Conservation (phyloP, 495 filamentous ascomycete species). For the Xylaria scruposa region DNA sequence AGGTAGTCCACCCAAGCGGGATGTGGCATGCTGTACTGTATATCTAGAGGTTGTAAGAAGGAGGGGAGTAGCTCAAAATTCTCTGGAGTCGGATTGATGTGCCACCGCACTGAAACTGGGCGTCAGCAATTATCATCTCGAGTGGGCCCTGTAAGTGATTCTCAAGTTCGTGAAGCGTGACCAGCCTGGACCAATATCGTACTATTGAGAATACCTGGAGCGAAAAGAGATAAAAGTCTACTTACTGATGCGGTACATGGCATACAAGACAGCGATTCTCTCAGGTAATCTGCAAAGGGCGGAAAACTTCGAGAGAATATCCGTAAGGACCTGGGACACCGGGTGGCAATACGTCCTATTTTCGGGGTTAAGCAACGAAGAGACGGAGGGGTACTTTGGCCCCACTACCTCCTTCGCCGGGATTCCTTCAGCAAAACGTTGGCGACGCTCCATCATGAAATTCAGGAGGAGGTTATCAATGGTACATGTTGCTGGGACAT, state of each 20-base stretch:
- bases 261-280: slow-evolving; percentile 76
- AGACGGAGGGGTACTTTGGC: slow-evolving; percentile 76
- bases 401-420: slow-evolving; percentile 67
- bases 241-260: slow-evolving; percentile 75
- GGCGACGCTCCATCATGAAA: slow-evolving; percentile 72
- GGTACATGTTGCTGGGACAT: slow-evolving; percentile 69
- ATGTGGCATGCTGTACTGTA: slow-evolving; percentile 68
- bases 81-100: slow-evolving; percentile 72
- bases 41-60: slow-evolving; percentile 66
- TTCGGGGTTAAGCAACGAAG: slow-evolving; percentile 73
- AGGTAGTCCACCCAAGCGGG: slow-evolving; percentile 81
- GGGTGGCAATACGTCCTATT: slow-evolving; percentile 67
- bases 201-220: neutral
- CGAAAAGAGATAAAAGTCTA: neutral
- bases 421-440: slow-evolving; percentile 66
- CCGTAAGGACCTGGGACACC: slow-evolving; percentile 80
- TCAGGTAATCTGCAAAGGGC: slow-evolving; percentile 73
- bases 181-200: neutral
- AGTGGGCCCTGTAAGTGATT: neutral
- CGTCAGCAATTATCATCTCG: neutral
- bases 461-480: slow-evolving; percentile 78
- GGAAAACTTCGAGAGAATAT: slow-evolving; percentile 78
- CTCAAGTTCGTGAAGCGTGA: neutral
- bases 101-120: slow-evolving; percentile 69
- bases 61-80: slow-evolving; percentile 75